Evolutionary conservation across 805 yeast genomes (phyloP), one percentile per base, ranked within the genome.

Genomic region (Spathaspora sp.): DNA sequence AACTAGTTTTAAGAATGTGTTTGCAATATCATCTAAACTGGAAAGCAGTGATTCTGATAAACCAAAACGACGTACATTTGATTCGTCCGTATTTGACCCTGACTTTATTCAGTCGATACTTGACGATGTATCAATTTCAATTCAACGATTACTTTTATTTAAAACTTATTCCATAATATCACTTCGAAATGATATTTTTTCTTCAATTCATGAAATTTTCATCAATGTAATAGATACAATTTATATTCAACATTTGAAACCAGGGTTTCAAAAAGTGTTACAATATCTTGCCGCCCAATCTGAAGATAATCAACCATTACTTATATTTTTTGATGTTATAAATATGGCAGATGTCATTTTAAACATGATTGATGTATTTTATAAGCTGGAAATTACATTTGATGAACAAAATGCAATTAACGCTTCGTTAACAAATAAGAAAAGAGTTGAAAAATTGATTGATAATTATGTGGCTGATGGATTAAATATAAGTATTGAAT

Each of bases 401-500:
- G 80, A 83, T 50, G 87, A 86, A 23, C 26, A 23, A 55, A 77
- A 80, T 52, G 96, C 94, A 55, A 89, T 92, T 60, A 85, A 89
- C 53, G 86, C 85, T 6, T 79, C 93, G 7, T 81, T 90, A 47
- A 89, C 86, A 59, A 80, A 85, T 40, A 96, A 94, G 62, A 88
- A 90, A 62, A 80, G 79, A 52, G 81, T 94, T 54, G 99, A 94
- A 62, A 82, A 82, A 7, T 73, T 83, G 69, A 79, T 94, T 10
- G 99, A 94, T 66, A 89, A 83, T 49, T 86, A 79, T 62, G 97
- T 94, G 17, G 99, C 98, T 0, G 88, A 87, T 61, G 99, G 99
- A 0, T 75, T 94, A 29, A 92, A 90, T 60, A 80, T 87, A n/a
- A 96, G 97, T 42, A 90, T 94, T 32, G 96, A 89, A 54, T 92